Evolutionary conservation across 73 alveolate species (phyloP).

Genomic region (Tetrahymena thermophila): DNA sequence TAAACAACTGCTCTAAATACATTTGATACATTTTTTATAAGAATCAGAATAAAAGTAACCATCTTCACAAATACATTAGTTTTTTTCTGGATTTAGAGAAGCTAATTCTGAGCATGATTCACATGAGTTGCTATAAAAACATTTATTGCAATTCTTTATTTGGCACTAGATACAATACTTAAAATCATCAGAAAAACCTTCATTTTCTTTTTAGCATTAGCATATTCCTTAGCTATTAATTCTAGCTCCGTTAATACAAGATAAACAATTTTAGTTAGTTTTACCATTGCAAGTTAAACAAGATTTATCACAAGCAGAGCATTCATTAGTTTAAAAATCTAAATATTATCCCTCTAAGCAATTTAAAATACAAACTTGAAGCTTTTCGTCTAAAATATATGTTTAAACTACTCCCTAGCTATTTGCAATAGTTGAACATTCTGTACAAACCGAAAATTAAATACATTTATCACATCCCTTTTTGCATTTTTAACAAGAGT

Average conservation of each 20-base stretch:
- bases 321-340: background rate
- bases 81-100: background rate
- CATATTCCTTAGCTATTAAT: background rate
- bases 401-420: background rate
- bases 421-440: background rate
- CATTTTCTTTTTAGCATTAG: background rate
- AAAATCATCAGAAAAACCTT: background rate
- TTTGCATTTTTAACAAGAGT: background rate
- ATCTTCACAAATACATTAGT: background rate
- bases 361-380: background rate
- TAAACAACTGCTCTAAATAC: background rate
- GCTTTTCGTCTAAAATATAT: background rate
- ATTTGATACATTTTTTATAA: background rate
- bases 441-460: background rate
- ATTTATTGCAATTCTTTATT: background rate
- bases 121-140: background rate
- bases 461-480: background rate
- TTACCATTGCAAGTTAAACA: background rate
- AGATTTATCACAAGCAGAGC: background rate
- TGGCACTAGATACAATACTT: background rate
- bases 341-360: background rate
- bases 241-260: background rate
- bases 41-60: background rate
- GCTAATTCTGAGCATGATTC: background rate
- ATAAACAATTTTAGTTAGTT: background rate